Percentiles rank a stretch among this genome's conserved stretches.
These are phyloP conservation scores for Lachnellula cervina DNA, from an alignment of 2,329 filamentous ascomycete species.

Conservation along the genomic window DNA sequence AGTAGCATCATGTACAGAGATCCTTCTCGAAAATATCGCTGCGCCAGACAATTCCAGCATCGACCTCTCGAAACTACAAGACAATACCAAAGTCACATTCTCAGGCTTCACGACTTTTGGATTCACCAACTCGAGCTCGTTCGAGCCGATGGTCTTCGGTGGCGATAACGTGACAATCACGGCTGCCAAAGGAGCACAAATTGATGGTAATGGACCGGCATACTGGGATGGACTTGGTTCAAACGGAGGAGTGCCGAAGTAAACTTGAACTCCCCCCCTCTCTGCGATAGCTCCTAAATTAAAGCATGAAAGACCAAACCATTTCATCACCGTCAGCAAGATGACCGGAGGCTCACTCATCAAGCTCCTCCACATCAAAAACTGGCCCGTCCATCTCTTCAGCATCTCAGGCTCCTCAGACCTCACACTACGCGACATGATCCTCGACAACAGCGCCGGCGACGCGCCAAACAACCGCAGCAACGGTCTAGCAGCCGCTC, in stretches of 20 bases:
- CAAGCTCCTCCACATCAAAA: constrained; percentile 45
- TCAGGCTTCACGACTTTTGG: constrained; percentile 49
- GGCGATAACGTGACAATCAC: constrained; percentile 53
- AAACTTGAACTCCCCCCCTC: not conserved
- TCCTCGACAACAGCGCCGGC: constrained; percentile 53
- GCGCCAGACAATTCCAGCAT: constrained; percentile 54
- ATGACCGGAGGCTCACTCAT: constrained; percentile 46
- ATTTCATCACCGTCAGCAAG: constrained; percentile 48
- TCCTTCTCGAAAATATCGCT: constrained; percentile 49
- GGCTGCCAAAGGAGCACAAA: constrained; percentile 46
- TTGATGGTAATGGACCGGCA: constrained; percentile 51
- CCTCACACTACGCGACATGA: constrained; percentile 44
- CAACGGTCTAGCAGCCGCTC: constrained; percentile 22
- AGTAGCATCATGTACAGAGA: constrained; percentile 48
- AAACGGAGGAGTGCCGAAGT: constrained; percentile 45
- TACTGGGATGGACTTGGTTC: constrained; percentile 60
- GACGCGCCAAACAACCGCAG: constrained; percentile 35
- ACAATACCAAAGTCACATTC: constrained; percentile 54
- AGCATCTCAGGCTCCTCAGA: constrained; percentile 38
- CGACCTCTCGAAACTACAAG: constrained; percentile 48
- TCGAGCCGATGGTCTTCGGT: constrained; percentile 40
- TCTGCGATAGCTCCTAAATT: not conserved
- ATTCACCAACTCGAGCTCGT: constrained; percentile 23
- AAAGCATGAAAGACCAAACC: constrained; percentile 51
- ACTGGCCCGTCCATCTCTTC: constrained; percentile 51